Percentiles rank a stretch among this genome's conserved stretches.
Conservation (phyloP, 805 yeast species). For the Metschnikowia lochheadii region DNA sequence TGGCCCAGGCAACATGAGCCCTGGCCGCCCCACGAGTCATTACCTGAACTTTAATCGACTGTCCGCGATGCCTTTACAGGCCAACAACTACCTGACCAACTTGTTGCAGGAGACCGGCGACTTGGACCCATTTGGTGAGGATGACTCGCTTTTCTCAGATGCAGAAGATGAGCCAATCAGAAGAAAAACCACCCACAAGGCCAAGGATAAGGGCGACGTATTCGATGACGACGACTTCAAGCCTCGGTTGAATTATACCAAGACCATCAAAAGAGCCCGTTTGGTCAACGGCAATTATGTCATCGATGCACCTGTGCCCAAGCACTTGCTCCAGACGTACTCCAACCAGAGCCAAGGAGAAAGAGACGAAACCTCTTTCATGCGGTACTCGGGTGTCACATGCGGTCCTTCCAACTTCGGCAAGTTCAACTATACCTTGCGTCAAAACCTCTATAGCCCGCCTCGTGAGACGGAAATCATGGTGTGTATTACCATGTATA, state of each 20-base stretch:
- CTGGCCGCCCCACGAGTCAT: neutral
- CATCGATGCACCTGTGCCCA: slow-evolving; percentile 42
- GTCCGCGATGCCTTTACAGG: slow-evolving; percentile 11
- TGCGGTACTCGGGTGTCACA: slow-evolving; percentile 93
- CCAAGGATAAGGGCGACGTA: slow-evolving; percentile 15
- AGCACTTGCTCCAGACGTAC: slow-evolving; percentile 32
- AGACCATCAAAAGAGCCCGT: slow-evolving; percentile 44
- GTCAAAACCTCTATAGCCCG: slow-evolving; percentile 74
- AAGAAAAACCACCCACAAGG: slow-evolving; percentile 22
- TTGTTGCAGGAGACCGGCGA: slow-evolving; percentile 37
- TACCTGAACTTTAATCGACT: slow-evolving; percentile 3
- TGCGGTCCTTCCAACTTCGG: slow-evolving; percentile 79
- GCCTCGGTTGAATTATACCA: slow-evolving; percentile 39
- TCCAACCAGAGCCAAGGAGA: slow-evolving; percentile 16
- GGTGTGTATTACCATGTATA: slow-evolving; percentile 83
- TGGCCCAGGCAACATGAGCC: neutral
- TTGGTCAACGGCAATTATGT: slow-evolving; percentile 50
- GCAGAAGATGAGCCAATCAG: slow-evolving; percentile 32
- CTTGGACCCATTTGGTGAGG: slow-evolving; percentile 43
- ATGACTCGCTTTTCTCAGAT: slow-evolving; percentile 40
- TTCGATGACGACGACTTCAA: slow-evolving; percentile 35
- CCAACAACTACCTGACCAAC: slow-evolving; percentile 35
- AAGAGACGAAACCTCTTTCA: slow-evolving; percentile 61
- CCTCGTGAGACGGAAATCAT: slow-evolving; percentile 82
- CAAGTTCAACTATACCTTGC: slow-evolving; percentile 61